Conservation (phyloP, 495 filamentous ascomycete genomes). For the Talaromyces trachyspermus region DNA sequence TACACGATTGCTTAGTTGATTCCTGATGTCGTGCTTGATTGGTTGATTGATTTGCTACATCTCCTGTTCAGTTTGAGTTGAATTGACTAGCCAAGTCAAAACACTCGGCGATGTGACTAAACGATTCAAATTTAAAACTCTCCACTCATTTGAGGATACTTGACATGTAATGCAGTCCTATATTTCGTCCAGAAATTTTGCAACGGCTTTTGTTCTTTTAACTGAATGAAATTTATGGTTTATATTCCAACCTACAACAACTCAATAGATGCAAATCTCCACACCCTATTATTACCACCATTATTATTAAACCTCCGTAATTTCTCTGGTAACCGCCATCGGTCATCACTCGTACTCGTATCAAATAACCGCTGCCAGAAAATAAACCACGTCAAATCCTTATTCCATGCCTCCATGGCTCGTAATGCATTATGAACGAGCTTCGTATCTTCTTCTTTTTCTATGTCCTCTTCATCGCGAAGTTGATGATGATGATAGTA, state of each 20-base stretch:
- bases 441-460: constrained; percentile 14
- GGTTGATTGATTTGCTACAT: too few relatives aligned
- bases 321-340: constrained; percentile 8
- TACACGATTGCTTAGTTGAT: too few relatives aligned
- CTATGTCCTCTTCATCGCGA: background rate
- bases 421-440: constrained; percentile 26
- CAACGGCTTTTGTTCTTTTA: background rate
- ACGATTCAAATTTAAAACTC: background rate
- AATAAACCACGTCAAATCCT: constrained; percentile 40
- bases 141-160: constrained; percentile 1
- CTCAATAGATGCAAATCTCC: constrained; percentile 24
- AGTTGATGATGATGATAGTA: background rate
- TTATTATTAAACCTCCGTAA: constrained; percentile 3
- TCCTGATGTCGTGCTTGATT: too few relatives aligned
- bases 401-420: constrained; percentile 40
- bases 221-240: background rate
- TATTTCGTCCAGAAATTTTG: too few relatives aligned
- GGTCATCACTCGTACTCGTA: constrained; percentile 5
- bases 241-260: constrained; percentile 11
- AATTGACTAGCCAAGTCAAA: background rate
- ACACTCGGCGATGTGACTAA: background rate
- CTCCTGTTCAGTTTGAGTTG: background rate
- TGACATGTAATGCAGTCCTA: too few relatives aligned
- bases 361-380: constrained; percentile 16
- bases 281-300: constrained; percentile 9